These are phyloP conservation scores for Claviceps fusiformis DNA, from an alignment of 2,329 filamentous ascomycete genomes.

Conservation along the genomic window DNA sequence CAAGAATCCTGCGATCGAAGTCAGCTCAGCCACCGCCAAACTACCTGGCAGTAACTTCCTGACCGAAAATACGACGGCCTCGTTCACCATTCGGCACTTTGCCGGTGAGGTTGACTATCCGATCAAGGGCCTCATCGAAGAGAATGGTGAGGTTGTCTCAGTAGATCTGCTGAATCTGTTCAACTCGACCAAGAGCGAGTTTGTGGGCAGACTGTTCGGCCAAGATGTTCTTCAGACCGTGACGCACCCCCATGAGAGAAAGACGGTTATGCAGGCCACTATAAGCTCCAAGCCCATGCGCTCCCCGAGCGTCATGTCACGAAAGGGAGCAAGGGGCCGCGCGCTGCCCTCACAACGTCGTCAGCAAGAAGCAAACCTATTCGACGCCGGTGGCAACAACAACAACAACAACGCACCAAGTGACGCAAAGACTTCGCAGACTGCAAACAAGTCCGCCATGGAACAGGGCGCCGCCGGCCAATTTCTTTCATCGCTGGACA, in stretches of 20 bases:
- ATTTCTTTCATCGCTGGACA: slow-evolving; percentile 78
- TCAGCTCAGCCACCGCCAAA: slow-evolving; percentile 59
- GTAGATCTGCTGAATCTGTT: slow-evolving; percentile 93
- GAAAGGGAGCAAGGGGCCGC: slow-evolving; percentile 43
- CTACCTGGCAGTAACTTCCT: slow-evolving; percentile 82
- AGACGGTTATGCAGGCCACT: slow-evolving; percentile 86
- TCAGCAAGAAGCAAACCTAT: slow-evolving; percentile 23
- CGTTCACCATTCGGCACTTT: slow-evolving; percentile 88
- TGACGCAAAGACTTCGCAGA: slow-evolving; percentile 31
- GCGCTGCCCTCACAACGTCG: slow-evolving; percentile 23
- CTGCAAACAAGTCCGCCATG: slow-evolving; percentile 14
- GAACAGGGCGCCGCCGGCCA: slow-evolving; percentile 87
- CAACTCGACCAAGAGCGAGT: slow-evolving; percentile 74
- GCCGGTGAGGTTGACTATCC: slow-evolving; percentile 94
- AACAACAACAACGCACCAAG: slow-evolving; percentile 15
- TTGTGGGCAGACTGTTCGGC: slow-evolving; percentile 83
- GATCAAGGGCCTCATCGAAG: slow-evolving; percentile 74
- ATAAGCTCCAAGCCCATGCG: slow-evolving; percentile 91
- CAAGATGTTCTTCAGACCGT: slow-evolving; percentile 88
- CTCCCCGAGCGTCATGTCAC: slow-evolving; percentile 81
- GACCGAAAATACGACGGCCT: slow-evolving; percentile 65
- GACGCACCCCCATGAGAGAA: slow-evolving; percentile 81
- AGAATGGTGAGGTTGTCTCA: slow-evolving; percentile 92
- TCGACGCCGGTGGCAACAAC: not conserved
- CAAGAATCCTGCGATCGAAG: slow-evolving; percentile 81